phyloP scores from a whole-genome alignment of 106 monocot genomes.

The Gastrodia elata region DNA sequence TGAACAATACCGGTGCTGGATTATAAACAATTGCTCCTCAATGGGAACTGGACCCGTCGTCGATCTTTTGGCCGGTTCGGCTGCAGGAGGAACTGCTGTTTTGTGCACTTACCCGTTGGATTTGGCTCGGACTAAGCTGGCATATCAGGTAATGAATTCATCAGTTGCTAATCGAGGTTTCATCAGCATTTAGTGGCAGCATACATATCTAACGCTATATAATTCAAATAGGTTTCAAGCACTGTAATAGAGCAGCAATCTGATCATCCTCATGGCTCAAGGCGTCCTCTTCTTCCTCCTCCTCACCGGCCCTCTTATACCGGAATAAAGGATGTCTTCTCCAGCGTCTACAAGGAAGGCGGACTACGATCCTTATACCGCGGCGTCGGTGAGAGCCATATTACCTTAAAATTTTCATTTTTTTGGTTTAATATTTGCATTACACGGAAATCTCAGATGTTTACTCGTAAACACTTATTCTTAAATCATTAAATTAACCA shows the following conservation, averaged over 20 bases:
- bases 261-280: conserved; percentile 21
- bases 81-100: conserved; percentile 94
- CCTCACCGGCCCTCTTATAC: conserved; percentile 24
- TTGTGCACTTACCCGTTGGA: conserved; percentile 93
- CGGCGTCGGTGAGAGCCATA: conserved; percentile 62
- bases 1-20: conserved; percentile 74
- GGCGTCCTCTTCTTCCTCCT: conserved; percentile 8
- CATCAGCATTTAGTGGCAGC: too few relatives aligned
- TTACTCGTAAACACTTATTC: too few relatives aligned
- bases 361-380: conserved; percentile 78
- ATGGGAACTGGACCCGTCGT: conserved; percentile 69
- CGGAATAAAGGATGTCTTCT: conserved; percentile 78
- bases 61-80: conserved; percentile 92
- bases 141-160: conserved; percentile 78
- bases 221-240: conserved; percentile 27
- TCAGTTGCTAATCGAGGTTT: neutral
- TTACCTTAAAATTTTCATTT: too few relatives aligned
- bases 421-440: too few relatives aligned
- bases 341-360: conserved; percentile 66
- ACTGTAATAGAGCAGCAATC: conserved; percentile 5
- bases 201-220: too few relatives aligned
- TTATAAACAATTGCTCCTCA: conserved; percentile 63
- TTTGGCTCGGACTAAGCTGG: conserved; percentile 87
- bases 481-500: too few relatives aligned
- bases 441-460: too few relatives aligned